Evolutionary conservation across 192 early-diverging fungal species (phyloP).

Genomic region (Dimargaris verticillata): DNA sequence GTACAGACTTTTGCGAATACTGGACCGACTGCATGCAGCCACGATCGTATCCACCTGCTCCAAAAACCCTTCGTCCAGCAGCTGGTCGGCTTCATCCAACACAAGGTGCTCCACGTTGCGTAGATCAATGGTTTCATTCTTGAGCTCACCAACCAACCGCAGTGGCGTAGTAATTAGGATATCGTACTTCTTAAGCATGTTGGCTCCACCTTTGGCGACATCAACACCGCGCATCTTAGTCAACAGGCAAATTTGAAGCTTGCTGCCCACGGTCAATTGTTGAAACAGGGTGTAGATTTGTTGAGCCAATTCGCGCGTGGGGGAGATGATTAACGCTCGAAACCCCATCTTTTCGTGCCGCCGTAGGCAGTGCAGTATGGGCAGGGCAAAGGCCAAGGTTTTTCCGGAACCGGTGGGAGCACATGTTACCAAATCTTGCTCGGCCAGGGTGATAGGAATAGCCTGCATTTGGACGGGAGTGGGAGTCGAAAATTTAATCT

Average conservation of each 20-base stretch:
- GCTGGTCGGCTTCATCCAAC: slow-evolving; percentile 70
- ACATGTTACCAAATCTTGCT: slow-evolving; percentile 87
- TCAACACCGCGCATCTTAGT: slow-evolving; percentile 60
- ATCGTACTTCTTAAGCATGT: slow-evolving; percentile 61
- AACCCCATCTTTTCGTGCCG: slow-evolving; percentile 64
- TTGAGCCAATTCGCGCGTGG: slow-evolving; percentile 79
- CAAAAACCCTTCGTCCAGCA: slow-evolving; percentile 69
- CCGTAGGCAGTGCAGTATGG: slow-evolving; percentile 74
- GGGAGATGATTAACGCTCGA: slow-evolving; percentile 81
- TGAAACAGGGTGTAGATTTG: slow-evolving; percentile 77
- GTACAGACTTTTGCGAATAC: slow-evolving; percentile 70
- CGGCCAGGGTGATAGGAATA: slow-evolving; percentile 70
- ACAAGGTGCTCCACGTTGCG: slow-evolving; percentile 55
- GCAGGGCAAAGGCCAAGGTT: slow-evolving; percentile 84
- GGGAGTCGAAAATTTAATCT: slow-evolving; percentile 50
- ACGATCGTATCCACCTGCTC: slow-evolving; percentile 80
- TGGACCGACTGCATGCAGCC: slow-evolving; percentile 57
- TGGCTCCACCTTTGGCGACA: slow-evolving; percentile 42
- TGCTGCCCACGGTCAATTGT: slow-evolving; percentile 52
- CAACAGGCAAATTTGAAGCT: slow-evolving; percentile 67
- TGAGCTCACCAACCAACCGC: slow-evolving; percentile 75
- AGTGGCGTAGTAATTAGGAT: slow-evolving; percentile 87
- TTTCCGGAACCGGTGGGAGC: slow-evolving; percentile 98
- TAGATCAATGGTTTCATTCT: slow-evolving; percentile 61
- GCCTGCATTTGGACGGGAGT: slow-evolving; percentile 94